These are phyloP conservation scores for Aspergillus pseudonomiae DNA, from an alignment of 2,329 filamentous ascomycete species.

Conservation along the genomic window DNA sequence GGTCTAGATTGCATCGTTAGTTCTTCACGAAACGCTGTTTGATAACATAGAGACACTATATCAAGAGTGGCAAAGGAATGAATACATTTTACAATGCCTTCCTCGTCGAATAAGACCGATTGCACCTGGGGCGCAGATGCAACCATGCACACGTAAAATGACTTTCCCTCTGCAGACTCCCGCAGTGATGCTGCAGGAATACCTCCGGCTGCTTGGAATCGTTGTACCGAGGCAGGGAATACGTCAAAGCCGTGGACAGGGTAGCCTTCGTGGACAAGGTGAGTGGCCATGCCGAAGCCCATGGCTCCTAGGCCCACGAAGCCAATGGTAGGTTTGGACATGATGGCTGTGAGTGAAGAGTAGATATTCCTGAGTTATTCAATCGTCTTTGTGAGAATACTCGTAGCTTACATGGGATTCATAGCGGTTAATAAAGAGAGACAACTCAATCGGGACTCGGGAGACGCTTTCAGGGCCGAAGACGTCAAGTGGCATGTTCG, in stretches of 20 bases:
- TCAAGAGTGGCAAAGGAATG: neutral
- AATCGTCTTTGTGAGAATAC: neutral
- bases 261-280: constrained; percentile 70
- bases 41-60: neutral
- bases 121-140: constrained; percentile 72
- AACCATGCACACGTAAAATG: constrained; percentile 74
- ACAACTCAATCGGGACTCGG: neutral
- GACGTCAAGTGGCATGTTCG: constrained; percentile 1
- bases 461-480: neutral
- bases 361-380: neutral
- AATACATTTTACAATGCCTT: constrained; percentile 49
- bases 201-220: constrained; percentile 66
- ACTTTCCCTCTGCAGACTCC: constrained; percentile 62
- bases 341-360: constrained; percentile 21
- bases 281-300: constrained; percentile 80
- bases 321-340: constrained; percentile 56
- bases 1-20: constrained; percentile 28
- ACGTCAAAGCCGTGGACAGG: constrained; percentile 72
- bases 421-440: constrained; percentile 4
- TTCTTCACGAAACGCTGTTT: neutral
- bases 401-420: neutral
- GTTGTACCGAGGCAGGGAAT: constrained; percentile 66
- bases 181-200: constrained; percentile 61
- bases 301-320: constrained; percentile 80
- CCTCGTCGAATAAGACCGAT: constrained; percentile 63